phyloP scores from a whole-genome alignment of 2,329 filamentous ascomycete genomes.

The Curvularia eragrostidis region DNA sequence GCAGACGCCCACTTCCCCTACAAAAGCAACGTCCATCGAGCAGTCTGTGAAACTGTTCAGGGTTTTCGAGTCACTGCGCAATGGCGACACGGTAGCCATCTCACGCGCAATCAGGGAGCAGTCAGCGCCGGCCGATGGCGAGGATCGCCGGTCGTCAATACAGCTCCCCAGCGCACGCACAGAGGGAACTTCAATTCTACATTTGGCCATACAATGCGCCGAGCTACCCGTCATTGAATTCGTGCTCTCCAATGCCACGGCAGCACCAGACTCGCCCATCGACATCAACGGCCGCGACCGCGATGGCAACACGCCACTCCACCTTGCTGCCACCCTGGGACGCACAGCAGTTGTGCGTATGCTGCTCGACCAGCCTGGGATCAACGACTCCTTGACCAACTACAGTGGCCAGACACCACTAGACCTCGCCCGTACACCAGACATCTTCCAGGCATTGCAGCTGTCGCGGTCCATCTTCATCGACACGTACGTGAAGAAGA shows the following conservation, averaged over 20 bases:
- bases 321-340: slow-evolving; percentile 84
- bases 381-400: slow-evolving; percentile 90
- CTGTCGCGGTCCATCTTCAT: slow-evolving; percentile 88
- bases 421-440: slow-evolving; percentile 87
- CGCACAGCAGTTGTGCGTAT: slow-evolving; percentile 81
- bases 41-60: slow-evolving; percentile 95
- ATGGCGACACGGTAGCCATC: slow-evolving; percentile 88
- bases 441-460: slow-evolving; percentile 95
- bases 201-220: slow-evolving; percentile 94
- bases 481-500: slow-evolving; percentile 81
- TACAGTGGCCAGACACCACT: slow-evolving; percentile 83
- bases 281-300: slow-evolving; percentile 91
- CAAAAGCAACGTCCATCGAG: slow-evolving; percentile 68
- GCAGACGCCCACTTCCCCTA: slow-evolving; percentile 36
- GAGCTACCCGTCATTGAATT: slow-evolving; percentile 93
- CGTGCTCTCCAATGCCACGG: slow-evolving; percentile 71
- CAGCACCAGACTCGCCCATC: slow-evolving; percentile 64
- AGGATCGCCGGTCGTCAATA: slow-evolving; percentile 59
- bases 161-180: slow-evolving; percentile 54
- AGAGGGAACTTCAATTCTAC: slow-evolving; percentile 87
- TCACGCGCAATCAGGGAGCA: slow-evolving; percentile 81
- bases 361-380: slow-evolving; percentile 78
- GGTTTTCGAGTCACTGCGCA: slow-evolving; percentile 89
- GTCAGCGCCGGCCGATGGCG: slow-evolving; percentile 55
- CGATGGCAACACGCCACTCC: slow-evolving; percentile 92